Base-by-base conservation (phyloP, 2,329 filamentous ascomycete genomes). In the Raffaelea deltoideospora region DNA sequence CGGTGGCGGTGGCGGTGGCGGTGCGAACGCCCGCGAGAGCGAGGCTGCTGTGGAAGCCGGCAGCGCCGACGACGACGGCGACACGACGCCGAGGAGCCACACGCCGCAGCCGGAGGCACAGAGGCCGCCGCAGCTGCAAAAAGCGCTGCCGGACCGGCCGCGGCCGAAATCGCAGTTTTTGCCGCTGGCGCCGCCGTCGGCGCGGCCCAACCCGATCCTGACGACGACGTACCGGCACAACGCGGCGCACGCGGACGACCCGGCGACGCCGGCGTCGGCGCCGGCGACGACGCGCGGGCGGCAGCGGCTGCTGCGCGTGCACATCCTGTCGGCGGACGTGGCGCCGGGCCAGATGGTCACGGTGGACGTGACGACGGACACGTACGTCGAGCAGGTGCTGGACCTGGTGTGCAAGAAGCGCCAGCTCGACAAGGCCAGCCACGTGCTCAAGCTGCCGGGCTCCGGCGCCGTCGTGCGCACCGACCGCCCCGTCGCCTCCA, bases 361-460 rank as follows among this genome's bases (percentile, higher is more conserved):
- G 2, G 60, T 87, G 15, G 75, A 82, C 43, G 81, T 84, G 32
- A 87, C 79, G 0, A 85, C 80, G 0, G 81, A 88, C 46, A 88
- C 78, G 22, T 90, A 87, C 52, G 72, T 90, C 31, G 81, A 79
- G 31, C 82, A 90, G 53, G 74, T 90, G 21, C 73, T 88, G 35
- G 82, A 88, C 50, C 66, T 76, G 45, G 77, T 83, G 3, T 90
- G 83, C 53, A 72, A 76, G 30, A 83, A 82, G 55, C 67, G 85
- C 31, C 75, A 82, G 40, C 63, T 90, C 0, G 84, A 90, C 53
- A 85, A 86, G 59, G 79, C 69, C 15, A 73, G 78, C 39, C 82
- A 85, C 52, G 78, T 88, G 5, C 68, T 92, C 43, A 86, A 84
- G 55, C 68, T 88, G 10, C 76, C 77, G 1, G 74, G 75, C 13